phyloP scores from a whole-genome alignment of 176 grass and related monocot species.

The Raddia distichophylla region DNA sequence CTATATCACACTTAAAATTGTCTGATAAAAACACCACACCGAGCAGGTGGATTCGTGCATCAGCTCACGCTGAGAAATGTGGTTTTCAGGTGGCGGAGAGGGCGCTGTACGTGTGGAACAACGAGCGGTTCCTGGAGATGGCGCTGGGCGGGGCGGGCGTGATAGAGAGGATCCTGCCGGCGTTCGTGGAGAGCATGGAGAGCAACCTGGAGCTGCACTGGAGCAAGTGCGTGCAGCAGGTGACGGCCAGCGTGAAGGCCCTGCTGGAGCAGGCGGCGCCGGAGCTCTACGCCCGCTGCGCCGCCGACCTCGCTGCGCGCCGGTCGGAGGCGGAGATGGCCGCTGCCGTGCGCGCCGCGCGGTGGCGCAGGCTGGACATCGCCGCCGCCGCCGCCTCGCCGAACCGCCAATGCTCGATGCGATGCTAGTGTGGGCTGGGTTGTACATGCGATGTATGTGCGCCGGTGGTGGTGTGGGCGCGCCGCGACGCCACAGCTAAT shows the following conservation, averaged over 20 bases:
- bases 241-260: constrained; percentile 59
- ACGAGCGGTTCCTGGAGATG: constrained; percentile 79
- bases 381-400: constrained; percentile 21
- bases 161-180: constrained; percentile 64
- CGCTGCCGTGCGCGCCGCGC: constrained; percentile 42
- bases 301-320: constrained; percentile 36
- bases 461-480: neutral
- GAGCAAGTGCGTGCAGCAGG: constrained; percentile 87
- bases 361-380: constrained; percentile 65
- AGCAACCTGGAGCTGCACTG: constrained; percentile 75
- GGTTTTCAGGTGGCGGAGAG: constrained; percentile 78
- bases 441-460: constrained; percentile 9
- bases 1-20: neutral
- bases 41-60: too few species aligned
- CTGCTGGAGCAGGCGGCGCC: constrained; percentile 66
- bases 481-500: neutral
- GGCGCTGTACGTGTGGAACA: constrained; percentile 85
- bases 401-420: neutral
- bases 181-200: constrained; percentile 65
- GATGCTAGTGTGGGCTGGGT: neutral
- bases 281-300: constrained; percentile 55
- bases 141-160: constrained; percentile 36
- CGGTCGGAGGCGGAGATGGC: constrained; percentile 25
- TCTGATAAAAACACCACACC: neutral
- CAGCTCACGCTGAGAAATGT: neutral